These are phyloP conservation scores for Apiospora koreana DNA, from an alignment of 2,329 filamentous ascomycete genomes.

Conservation along the genomic window DNA sequence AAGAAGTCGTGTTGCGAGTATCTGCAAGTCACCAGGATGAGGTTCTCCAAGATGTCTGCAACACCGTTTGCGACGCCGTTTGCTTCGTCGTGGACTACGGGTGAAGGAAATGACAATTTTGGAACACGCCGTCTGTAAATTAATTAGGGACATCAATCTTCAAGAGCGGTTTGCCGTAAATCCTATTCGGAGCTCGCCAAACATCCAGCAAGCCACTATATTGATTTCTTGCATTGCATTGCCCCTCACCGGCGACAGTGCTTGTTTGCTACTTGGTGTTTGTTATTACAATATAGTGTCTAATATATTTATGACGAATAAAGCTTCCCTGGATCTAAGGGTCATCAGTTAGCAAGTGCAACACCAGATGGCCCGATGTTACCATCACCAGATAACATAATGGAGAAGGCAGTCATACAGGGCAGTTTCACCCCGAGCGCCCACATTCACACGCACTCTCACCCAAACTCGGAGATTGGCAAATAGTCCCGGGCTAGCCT, in stretches of 20 bases:
- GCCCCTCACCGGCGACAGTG: neutral
- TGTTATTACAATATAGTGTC: neutral
- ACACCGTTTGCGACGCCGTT: neutral
- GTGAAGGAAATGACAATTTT: neutral
- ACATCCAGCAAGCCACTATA: neutral
- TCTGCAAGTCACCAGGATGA: neutral
- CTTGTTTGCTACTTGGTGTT: neutral
- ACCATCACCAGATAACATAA: neutral
- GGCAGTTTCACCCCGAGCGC: neutral
- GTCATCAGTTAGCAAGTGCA: neutral
- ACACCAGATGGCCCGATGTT: neutral
- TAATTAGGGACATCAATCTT: neutral
- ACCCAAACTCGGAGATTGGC: neutral
- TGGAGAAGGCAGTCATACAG: neutral
- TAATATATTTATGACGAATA: neutral
- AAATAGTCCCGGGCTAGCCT: neutral
- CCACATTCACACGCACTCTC: neutral
- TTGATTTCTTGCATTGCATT: neutral
- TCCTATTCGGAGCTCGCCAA: neutral
- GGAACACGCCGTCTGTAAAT: neutral
- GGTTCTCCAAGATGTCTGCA: neutral
- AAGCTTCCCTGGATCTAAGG: neutral
- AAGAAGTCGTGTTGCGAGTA: neutral
- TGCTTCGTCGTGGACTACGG: neutral
- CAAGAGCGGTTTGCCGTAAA: neutral